Evolutionary conservation across 345 rosid species (phyloP).

Genomic region (sweet orange (Citrus sinensis)): DNA sequence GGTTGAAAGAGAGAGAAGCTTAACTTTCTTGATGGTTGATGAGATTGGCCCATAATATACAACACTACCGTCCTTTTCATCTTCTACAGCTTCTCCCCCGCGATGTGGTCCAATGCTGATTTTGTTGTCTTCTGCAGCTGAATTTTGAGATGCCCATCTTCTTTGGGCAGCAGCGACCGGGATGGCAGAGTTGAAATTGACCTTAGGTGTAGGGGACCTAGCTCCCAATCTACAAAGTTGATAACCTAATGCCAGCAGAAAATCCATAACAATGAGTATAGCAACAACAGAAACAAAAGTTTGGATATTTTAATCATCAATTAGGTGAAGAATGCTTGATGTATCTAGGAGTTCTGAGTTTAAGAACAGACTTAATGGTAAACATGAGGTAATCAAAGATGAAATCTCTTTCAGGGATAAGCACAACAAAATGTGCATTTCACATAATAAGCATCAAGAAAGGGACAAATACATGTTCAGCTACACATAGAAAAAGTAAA

Average conservation of each 20-base stretch:
- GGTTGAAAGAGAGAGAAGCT: conserved; percentile 87
- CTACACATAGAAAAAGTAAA: not conserved
- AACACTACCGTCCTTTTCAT: conserved; percentile 44
- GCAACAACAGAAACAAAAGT: not conserved
- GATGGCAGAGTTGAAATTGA: conserved; percentile 18
- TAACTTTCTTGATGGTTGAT: conserved; percentile 87
- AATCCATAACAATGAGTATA: not conserved
- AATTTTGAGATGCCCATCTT: conserved; percentile 66
- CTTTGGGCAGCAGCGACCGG: conserved; percentile 25
- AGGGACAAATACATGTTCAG: not conserved
- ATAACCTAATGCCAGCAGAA: conserved; percentile 36
- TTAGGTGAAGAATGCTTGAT: not conserved
- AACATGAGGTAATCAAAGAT: not conserved
- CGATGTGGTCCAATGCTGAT: conserved; percentile 74
- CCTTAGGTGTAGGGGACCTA: conserved; percentile 28
- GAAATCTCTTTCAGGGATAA: not conserved
- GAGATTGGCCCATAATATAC: conserved; percentile 84
- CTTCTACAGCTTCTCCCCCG: conserved; percentile 30
- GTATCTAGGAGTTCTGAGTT: not conserved
- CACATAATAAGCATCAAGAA: not conserved
- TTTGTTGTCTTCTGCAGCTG: conserved; percentile 47
- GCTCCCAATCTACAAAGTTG: conserved; percentile 28
- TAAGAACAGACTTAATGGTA: not conserved
- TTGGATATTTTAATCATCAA: not conserved
- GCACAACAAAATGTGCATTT: not conserved